phyloP scores from a whole-genome alignment of 768 basidiomycete species.

The Tricholoma matsutake region DNA sequence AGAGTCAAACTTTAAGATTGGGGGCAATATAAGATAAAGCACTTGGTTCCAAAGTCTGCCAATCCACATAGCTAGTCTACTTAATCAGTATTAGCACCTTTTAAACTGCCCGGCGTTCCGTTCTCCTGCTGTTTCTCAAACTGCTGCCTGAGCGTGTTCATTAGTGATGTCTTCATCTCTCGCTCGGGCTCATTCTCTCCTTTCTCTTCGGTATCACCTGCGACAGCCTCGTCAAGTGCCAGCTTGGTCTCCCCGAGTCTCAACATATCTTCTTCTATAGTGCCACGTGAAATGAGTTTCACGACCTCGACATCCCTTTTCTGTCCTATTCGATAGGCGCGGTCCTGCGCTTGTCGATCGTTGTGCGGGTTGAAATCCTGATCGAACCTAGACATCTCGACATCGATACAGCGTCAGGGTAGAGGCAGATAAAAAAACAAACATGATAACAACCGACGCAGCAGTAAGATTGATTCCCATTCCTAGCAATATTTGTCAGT shows the following conservation, averaged over 20 bases:
- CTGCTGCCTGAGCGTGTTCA: conserved; percentile 82
- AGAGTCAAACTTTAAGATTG: conserved; percentile 4
- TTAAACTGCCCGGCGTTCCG: conserved; percentile 7
- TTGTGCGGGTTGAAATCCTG: conserved; percentile 99
- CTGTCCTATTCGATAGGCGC: conserved; percentile 96
- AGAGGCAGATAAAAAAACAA: conserved; percentile 21
- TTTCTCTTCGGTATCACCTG: conserved; percentile 67
- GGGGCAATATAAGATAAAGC: neutral
- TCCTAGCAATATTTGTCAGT: conserved; percentile 30
- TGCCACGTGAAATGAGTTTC: conserved; percentile 86
- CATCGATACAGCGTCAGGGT: neutral
- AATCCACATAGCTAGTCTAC: neutral
- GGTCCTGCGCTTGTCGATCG: conserved; percentile 95
- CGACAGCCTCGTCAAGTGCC: conserved; percentile 90
- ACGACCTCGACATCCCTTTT: conserved; percentile 92
- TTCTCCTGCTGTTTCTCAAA: conserved; percentile 56
- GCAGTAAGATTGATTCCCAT: conserved; percentile 98
- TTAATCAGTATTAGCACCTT: conserved; percentile 2
- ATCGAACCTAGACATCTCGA: conserved; percentile 64
- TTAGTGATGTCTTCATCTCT: conserved; percentile 82
- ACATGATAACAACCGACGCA: conserved; percentile 94
- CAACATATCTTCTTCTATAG: conserved; percentile 97
- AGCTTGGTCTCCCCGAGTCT: conserved; percentile 87
- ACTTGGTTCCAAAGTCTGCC: neutral
- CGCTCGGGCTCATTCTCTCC: conserved; percentile 66